phyloP scores from a whole-genome alignment of 495 filamentous ascomycete species.

The Neohortaea acidophila region DNA sequence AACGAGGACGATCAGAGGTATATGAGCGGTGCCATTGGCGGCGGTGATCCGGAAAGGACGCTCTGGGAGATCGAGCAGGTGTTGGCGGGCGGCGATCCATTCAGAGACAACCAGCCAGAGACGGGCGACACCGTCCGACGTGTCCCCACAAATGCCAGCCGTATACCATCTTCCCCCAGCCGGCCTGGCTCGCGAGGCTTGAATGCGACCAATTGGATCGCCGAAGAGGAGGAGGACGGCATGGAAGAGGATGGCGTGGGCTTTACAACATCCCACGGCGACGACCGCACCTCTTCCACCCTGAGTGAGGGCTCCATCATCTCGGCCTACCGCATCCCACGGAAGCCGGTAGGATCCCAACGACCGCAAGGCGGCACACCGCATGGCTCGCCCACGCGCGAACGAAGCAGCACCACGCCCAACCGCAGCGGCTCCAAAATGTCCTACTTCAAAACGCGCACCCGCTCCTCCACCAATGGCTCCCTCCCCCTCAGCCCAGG shows the following conservation, averaged over 20 bases:
- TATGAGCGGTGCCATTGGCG: slow-evolving; percentile 13
- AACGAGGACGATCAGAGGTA: slow-evolving; percentile 44
- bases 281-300: slow-evolving; percentile 39
- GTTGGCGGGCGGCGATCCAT: slow-evolving; percentile 11
- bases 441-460: slow-evolving; percentile 7
- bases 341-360: slow-evolving; percentile 13
- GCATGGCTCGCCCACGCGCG: background rate
- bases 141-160: slow-evolving; percentile 1
- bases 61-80: slow-evolving; percentile 24
- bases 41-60: slow-evolving; percentile 14
- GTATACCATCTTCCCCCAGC: background rate
- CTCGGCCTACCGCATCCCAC: slow-evolving; percentile 22
- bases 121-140: slow-evolving; percentile 3
- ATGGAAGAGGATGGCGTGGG: slow-evolving; percentile 16
- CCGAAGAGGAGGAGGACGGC: slow-evolving; percentile 22
- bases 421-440: slow-evolving; percentile 8
- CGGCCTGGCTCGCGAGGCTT: background rate
- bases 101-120: slow-evolving; percentile 22
- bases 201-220: slow-evolving; percentile 37
- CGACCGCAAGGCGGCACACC: background rate
- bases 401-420: slow-evolving; percentile 9
- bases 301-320: slow-evolving; percentile 35
- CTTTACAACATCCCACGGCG: slow-evolving; percentile 35
- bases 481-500: slow-evolving; percentile 5
- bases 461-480: slow-evolving; percentile 17